Evolutionary conservation across 1,284 basidiomycete genomes (phyloP).

Genomic region (Ceratobasidium papillatum): DNA sequence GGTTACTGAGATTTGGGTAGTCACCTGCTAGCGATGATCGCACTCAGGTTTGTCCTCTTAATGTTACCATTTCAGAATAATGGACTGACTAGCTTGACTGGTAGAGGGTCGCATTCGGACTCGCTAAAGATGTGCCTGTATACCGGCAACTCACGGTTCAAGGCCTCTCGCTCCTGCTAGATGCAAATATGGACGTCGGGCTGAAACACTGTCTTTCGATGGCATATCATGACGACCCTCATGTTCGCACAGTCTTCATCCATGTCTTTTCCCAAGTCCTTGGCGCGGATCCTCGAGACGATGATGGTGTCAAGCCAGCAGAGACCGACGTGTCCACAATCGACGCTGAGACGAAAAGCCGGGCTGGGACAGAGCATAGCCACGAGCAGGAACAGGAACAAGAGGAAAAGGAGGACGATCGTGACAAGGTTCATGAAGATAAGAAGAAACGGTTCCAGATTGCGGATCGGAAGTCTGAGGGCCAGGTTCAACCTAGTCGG

Average conservation of each 20-base stretch:
- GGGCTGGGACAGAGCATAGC: neutral
- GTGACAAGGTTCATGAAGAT: neutral
- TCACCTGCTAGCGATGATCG: constrained; percentile 19
- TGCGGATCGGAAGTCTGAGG: constrained; percentile 15
- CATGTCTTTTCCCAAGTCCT: constrained; percentile 89
- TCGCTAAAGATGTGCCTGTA: constrained; percentile 53
- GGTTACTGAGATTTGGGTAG: neutral
- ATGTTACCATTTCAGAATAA: neutral
- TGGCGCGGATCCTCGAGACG: constrained; percentile 56
- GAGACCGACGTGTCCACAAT: neutral
- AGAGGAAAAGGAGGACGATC: constrained; percentile 11
- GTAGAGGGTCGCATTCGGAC: constrained; percentile 24
- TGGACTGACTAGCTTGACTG: neutral
- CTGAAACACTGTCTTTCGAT: constrained; percentile 87
- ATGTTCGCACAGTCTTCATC: constrained; percentile 83
- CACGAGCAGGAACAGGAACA: neutral
- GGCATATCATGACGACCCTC: constrained; percentile 78
- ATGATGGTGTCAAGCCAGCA: neutral
- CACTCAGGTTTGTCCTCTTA: constrained; percentile 25
- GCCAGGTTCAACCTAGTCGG: constrained; percentile 30
- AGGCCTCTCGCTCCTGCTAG: constrained; percentile 82
- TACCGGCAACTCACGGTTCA: constrained; percentile 76
- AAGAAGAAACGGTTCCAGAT: constrained; percentile 21
- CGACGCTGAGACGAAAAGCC: constrained; percentile 2
- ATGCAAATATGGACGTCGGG: constrained; percentile 87